These are phyloP conservation scores for Pholiota microspora DNA, from an alignment of 768 basidiomycete genomes.

Conservation along the genomic window DNA sequence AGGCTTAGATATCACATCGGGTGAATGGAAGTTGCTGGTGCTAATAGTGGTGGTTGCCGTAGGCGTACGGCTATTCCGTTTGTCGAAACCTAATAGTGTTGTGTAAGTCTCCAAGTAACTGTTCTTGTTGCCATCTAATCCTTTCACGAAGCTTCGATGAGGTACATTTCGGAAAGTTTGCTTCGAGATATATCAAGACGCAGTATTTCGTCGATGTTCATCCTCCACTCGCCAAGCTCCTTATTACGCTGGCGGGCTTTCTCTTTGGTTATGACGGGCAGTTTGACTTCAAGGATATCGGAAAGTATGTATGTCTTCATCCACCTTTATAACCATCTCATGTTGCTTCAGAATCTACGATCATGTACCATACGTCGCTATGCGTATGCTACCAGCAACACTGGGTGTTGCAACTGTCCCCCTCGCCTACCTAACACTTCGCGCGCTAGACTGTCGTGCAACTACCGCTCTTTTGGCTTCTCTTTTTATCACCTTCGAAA, in stretches of 20 bases:
- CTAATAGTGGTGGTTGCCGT: conserved; percentile 66
- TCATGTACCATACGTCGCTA: conserved; percentile 90
- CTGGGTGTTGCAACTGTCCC: conserved; percentile 91
- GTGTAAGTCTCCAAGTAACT: conserved; percentile 70
- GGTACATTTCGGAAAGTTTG: conserved; percentile 98
- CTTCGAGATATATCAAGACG: conserved; percentile 89
- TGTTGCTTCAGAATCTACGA: conserved; percentile 62
- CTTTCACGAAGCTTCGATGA: conserved; percentile 79
- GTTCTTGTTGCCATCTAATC: not conserved
- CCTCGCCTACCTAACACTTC: conserved; percentile 89
- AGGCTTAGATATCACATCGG: conserved; percentile 61
- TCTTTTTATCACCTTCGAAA: conserved; percentile 94
- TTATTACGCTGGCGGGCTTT: conserved; percentile 90
- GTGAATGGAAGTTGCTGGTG: conserved; percentile 76
- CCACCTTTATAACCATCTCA: not conserved
- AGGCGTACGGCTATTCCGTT: conserved; percentile 81
- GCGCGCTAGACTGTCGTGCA: conserved; percentile 87
- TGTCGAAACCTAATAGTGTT: conserved; percentile 86
- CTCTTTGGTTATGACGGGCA: conserved; percentile 86
- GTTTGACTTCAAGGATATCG: conserved; percentile 98
- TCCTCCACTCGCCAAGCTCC: conserved; percentile 92
- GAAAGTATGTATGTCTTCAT: conserved; percentile 60
- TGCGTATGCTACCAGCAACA: conserved; percentile 92
- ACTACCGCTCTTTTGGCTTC: conserved; percentile 90
- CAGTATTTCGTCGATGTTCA: conserved; percentile 95